Conservation (phyloP, 306 rosid genomes). For the Vigna radiata region DNA sequence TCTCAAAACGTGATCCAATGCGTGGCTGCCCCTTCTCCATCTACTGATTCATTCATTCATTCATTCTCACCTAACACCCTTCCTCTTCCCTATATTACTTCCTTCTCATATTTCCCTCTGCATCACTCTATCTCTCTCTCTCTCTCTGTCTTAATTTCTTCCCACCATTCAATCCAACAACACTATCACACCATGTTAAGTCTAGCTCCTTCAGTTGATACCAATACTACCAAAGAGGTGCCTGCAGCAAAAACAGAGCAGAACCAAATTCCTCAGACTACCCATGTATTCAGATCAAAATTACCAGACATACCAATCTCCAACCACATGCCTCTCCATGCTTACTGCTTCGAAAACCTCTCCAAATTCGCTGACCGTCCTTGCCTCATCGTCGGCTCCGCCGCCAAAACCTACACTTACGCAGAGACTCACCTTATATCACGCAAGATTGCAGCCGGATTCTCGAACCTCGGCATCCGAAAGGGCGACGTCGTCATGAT, state of each 20-base stretch:
- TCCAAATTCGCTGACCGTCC: constrained; percentile 58
- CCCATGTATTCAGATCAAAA: constrained; percentile 64
- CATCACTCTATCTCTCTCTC: not conserved
- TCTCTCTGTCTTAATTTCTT: no score
- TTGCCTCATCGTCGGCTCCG: constrained; percentile 72
- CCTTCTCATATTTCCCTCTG: not conserved
- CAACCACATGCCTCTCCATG: constrained; percentile 75
- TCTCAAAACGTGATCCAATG: constrained; percentile 36
- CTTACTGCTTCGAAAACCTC: constrained; percentile 64
- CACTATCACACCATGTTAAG: constrained; percentile 58
- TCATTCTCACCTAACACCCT: constrained; percentile 50
- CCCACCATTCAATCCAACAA: no score
- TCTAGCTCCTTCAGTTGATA: constrained; percentile 55
- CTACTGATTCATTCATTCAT: constrained; percentile 25
- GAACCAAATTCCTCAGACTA: not conserved
- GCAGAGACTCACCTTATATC: constrained; percentile 57
- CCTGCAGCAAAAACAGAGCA: not conserved
- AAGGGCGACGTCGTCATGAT: constrained; percentile 81
- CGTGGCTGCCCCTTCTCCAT: constrained; percentile 9
- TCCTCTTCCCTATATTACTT: constrained; percentile 4
- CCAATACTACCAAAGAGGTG: constrained; percentile 56
- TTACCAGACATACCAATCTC: constrained; percentile 77
- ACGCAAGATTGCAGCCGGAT: constrained; percentile 57
- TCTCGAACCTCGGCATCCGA: constrained; percentile 59
- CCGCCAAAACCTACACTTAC: constrained; percentile 65